Base-by-base conservation (phyloP, 176 grass and related monocot species). In the Miscanthus lutarioriparius region DNA sequence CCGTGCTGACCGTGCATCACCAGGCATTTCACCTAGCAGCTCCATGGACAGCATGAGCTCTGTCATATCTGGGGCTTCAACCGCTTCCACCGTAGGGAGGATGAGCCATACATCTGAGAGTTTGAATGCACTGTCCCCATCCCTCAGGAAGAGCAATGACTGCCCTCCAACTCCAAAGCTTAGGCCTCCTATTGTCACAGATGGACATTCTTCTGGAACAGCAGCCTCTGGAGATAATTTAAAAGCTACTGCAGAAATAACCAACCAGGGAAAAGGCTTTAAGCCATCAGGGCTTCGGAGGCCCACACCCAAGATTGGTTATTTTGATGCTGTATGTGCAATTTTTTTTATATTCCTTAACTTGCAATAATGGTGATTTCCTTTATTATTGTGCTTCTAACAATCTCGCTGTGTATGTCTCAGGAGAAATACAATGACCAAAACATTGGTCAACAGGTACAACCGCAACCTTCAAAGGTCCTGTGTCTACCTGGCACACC, bases 41-140 rank as follows among this genome's bases (percentile, higher is more conserved):
- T 98, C 96, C 22, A 67, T 95, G n/a, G 93, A 98, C 54, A 98
- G 96, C 76, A 77, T 90, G 79, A 80, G 85, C 66, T 93, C 92
- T 11, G 85, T 85, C 19, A 45, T 87, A 11, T 92, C 90, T 53
- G 86, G 66, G 47, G 81, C 78, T 69, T 91, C 89, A 63, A 91
- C 87, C 37, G 75, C 82, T 49, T 85, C 79, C 6, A 89, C 87
- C 30, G 44, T 81, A 53, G 75, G 83, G 35, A 94, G 67, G 71
- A 75, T 43, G 28, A 89, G 74, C 53, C 67, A 92, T 56, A 59
- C 82, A 80, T 81, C 81, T 2, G 85, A 89, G 36, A 73, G 28
- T 43, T 45, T 51, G 17, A 91, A 83, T 70, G 66, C 68, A 62
- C 59, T 70, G 15, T 86, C 86, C 8, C 86, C 86, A 33, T 86